Conservation (phyloP, 768 basidiomycete species). For the Suillus clintonianus region DNA sequence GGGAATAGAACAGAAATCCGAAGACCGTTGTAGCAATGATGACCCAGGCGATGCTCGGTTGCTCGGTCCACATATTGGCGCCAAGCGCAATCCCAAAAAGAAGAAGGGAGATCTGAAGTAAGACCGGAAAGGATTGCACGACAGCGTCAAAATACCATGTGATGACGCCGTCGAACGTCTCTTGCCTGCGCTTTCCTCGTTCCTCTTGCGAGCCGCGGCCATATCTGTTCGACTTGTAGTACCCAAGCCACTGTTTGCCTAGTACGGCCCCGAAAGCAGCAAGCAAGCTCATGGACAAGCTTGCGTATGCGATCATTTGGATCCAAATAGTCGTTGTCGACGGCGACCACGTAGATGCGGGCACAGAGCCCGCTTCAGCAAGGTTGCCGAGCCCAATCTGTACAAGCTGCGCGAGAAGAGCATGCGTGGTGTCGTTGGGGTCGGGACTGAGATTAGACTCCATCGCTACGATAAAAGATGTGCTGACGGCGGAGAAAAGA, state of each 20-base stretch:
- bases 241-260: slow-evolving; percentile 17
- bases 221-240: background rate
- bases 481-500: slow-evolving; percentile 15
- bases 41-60: no score
- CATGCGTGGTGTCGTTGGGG: slow-evolving; percentile 12
- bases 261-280: slow-evolving; percentile 16
- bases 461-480: no score
- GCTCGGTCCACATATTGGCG: no score
- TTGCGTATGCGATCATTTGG: slow-evolving; percentile 13
- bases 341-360: background rate
- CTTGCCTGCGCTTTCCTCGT: slow-evolving; percentile 10
- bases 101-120: no score
- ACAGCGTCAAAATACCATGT: slow-evolving; percentile 14
- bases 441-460: no score
- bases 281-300: slow-evolving; percentile 12
- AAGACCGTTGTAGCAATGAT: no score
- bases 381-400: slow-evolving; percentile 4
- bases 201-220: slow-evolving; percentile 9
- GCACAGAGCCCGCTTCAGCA: background rate
- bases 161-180: slow-evolving; percentile 10
- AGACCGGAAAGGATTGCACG: slow-evolving; percentile 9
- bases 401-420: slow-evolving; percentile 9
- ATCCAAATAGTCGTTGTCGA: rapidly evolving
- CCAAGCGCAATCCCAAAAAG: no score
- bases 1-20: no score